phyloP scores from a whole-genome alignment of 306 rosid species.

The Comarum palustre region DNA sequence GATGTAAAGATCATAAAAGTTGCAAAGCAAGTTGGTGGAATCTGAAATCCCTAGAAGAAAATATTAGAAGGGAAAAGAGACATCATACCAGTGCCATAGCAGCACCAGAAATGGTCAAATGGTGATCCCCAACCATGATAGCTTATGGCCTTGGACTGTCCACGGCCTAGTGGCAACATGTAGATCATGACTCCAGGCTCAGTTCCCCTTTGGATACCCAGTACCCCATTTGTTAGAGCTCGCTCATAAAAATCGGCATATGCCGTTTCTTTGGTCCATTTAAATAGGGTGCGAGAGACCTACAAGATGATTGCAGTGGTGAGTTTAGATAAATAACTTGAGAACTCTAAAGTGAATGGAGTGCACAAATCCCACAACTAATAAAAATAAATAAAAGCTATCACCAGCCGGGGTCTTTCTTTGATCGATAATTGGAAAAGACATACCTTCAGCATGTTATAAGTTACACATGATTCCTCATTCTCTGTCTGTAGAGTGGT shows the following conservation, averaged over 20 bases:
- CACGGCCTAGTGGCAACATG: slow-evolving; percentile 73
- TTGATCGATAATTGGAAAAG: background rate
- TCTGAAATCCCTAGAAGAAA: background rate
- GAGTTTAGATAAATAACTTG: background rate
- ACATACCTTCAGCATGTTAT: slow-evolving; percentile 87
- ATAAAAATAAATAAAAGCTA: background rate
- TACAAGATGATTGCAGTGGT: slow-evolving; percentile 26
- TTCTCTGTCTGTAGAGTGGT: slow-evolving; percentile 46
- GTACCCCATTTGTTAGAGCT: slow-evolving; percentile 82
- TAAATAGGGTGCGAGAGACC: slow-evolving; percentile 83
- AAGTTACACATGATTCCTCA: slow-evolving; percentile 88
- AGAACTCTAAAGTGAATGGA: background rate
- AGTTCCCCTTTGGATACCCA: slow-evolving; percentile 86
- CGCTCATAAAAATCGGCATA: slow-evolving; percentile 92
- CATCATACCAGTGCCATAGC: slow-evolving; percentile 80
- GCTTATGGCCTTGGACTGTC: slow-evolving; percentile 62
- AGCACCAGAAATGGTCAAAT: slow-evolving; percentile 71
- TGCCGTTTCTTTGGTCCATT: slow-evolving; percentile 75
- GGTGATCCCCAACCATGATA: slow-evolving; percentile 69
- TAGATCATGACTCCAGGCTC: slow-evolving; percentile 93
- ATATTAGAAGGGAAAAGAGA: slow-evolving; percentile 1
- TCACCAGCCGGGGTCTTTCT: background rate
- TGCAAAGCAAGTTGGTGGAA: background rate
- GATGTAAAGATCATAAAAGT: background rate
- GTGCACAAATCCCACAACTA: background rate